These are phyloP conservation scores for Termitomyces sp. DNA, from an alignment of 768 basidiomycete species.

Conservation along the genomic window DNA sequence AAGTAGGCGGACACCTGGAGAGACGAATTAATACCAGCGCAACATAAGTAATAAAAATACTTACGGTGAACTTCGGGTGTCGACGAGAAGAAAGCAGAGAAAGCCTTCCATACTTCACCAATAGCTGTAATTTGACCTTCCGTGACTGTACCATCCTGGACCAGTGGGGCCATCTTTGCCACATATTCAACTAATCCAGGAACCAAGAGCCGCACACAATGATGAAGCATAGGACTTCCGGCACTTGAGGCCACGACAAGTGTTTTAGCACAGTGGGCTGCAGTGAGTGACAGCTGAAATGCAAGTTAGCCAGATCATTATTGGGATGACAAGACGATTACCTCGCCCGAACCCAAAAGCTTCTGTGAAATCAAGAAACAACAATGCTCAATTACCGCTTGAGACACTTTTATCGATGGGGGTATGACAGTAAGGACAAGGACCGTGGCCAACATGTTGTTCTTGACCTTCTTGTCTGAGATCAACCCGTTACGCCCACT, in stretches of 20 bases:
- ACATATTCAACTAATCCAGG: conserved; percentile 81
- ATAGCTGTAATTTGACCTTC: conserved; percentile 58
- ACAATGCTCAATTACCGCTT: conserved; percentile 73
- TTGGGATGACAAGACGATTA: conserved; percentile 18
- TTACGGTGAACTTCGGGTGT: conserved; percentile 58
- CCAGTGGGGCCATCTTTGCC: conserved; percentile 56
- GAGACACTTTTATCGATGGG: conserved; percentile 57
- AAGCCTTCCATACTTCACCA: conserved; percentile 79
- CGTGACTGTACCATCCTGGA: conserved; percentile 50
- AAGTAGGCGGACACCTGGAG: conserved; percentile 58
- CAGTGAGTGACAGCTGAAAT: conserved; percentile 68
- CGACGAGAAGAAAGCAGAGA: conserved; percentile 55
- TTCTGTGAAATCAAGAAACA: conserved; percentile 84
- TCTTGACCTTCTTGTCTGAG: conserved; percentile 80
- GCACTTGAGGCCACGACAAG: conserved; percentile 66
- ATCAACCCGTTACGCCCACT: conserved; percentile 79
- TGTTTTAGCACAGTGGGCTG: conserved; percentile 87
- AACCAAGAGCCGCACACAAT: conserved; percentile 66
- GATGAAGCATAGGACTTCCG: conserved; percentile 60
- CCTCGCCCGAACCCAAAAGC: conserved; percentile 64
- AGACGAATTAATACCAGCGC: background rate
- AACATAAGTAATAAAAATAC: conserved; percentile 17
- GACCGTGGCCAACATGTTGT: conserved; percentile 82
- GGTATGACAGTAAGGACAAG: conserved; percentile 81
- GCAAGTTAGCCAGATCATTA: background rate